Percentiles rank a stretch among this genome's conserved stretches.
Evolutionary conservation across 495 filamentous ascomycete species (phyloP).

Genomic region (Penicillium paradoxum): DNA sequence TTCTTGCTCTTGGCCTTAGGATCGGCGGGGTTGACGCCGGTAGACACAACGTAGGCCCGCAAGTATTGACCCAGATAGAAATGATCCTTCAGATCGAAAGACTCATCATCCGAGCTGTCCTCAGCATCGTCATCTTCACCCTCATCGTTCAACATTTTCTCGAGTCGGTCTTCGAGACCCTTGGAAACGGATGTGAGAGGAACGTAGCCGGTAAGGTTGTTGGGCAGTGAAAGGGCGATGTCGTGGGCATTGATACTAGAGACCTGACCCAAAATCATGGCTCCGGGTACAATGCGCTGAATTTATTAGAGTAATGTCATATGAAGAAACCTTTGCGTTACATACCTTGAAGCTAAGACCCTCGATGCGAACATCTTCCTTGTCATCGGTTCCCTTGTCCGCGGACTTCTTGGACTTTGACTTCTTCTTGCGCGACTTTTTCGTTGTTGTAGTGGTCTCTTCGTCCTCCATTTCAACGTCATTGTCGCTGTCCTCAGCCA

Average conservation of each 20-base stretch:
- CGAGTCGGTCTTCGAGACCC: slow-evolving; percentile 59
- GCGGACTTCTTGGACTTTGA: slow-evolving; percentile 46
- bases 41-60: slow-evolving; percentile 76
- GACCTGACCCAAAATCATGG: slow-evolving; percentile 81
- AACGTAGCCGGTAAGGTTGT: slow-evolving; percentile 86
- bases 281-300: slow-evolving; percentile 75
- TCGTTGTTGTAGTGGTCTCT: slow-evolving; percentile 33
- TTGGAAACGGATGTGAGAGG: slow-evolving; percentile 87
- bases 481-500: slow-evolving; percentile 38
- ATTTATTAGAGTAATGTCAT: slow-evolving; percentile 31
- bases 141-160: slow-evolving; percentile 55
- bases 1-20: slow-evolving; percentile 62
- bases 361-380: slow-evolving; percentile 69
- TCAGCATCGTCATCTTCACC: slow-evolving; percentile 47
- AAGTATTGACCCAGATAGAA: slow-evolving; percentile 87
- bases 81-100: slow-evolving; percentile 62
- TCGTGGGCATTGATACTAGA: slow-evolving; percentile 74
- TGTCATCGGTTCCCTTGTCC: slow-evolving; percentile 37
- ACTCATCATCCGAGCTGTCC: slow-evolving; percentile 50
- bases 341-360: slow-evolving; percentile 83
- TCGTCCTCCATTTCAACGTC: slow-evolving; percentile 47
- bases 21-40: slow-evolving; percentile 49
- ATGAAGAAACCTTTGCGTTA: neutral
- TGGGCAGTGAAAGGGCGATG: slow-evolving; percentile 76
- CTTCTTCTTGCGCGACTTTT: slow-evolving; percentile 50